phyloP scores from a whole-genome alignment of 495 filamentous ascomycete species.

The Geopyxis carbonaria region DNA sequence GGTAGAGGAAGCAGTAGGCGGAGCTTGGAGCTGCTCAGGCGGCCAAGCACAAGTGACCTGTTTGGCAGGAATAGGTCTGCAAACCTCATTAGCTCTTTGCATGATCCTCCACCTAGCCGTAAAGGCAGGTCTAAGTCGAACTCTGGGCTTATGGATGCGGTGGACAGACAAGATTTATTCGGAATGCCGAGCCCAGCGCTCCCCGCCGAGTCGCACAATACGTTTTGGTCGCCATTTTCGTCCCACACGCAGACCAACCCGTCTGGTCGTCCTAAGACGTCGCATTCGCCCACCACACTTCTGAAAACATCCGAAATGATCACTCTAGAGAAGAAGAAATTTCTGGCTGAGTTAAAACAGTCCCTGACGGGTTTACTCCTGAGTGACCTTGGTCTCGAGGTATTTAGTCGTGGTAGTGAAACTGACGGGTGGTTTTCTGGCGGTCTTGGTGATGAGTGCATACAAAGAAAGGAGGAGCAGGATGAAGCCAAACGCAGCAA shows the following conservation, averaged over 20 bases:
- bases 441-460: conserved; percentile 55
- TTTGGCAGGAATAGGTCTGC: conserved; percentile 22
- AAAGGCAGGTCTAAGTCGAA: conserved; percentile 30
- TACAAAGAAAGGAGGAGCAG: conserved; percentile 55
- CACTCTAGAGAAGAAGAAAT: conserved; percentile 40
- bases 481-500: conserved; percentile 30
- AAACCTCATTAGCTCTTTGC: conserved; percentile 15
- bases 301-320: conserved; percentile 22
- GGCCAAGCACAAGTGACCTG: conserved; percentile 23
- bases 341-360: conserved; percentile 60
- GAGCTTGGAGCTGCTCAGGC: conserved; percentile 20
- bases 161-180: conserved; percentile 55
- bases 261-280: conserved; percentile 24
- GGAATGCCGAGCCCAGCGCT: conserved; percentile 49
- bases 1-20: conserved; percentile 22
- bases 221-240: conserved; percentile 78
- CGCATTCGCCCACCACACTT: conserved; percentile 21
- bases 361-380: conserved; percentile 68
- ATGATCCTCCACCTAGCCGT: conserved; percentile 19
- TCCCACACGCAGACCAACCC: conserved; percentile 44
- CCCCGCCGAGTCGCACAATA: conserved; percentile 59
- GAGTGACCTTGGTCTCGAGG: conserved; percentile 72
- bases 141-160: conserved; percentile 41
- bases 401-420: conserved; percentile 75
- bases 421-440: conserved; percentile 81